Conservation (phyloP, 257 asterid species). For the Vinca minor region DNA sequence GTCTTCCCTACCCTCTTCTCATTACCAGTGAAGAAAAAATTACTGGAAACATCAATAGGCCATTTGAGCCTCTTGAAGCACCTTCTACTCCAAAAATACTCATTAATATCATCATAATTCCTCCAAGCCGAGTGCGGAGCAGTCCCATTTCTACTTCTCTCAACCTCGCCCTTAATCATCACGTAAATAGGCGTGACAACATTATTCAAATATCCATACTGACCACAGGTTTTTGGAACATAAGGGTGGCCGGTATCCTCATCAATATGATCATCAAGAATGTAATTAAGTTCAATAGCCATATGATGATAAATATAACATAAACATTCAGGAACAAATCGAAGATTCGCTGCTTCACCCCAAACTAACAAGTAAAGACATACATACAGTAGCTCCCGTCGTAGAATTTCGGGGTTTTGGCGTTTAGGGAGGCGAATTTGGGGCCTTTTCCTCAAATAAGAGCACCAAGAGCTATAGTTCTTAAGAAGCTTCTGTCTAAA, state of each 20-base stretch:
- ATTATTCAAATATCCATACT: constrained; percentile 47
- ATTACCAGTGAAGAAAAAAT: constrained; percentile 36
- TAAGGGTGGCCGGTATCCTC: constrained; percentile 58
- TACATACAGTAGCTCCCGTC: constrained; percentile 81
- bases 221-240: constrained; percentile 63
- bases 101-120: constrained; percentile 89
- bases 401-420: constrained; percentile 40
- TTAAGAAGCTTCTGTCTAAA: constrained; percentile 62
- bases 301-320: constrained; percentile 79
- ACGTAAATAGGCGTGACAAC: constrained; percentile 62
- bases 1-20: constrained; percentile 80
- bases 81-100: constrained; percentile 85
- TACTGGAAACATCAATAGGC: constrained; percentile 64
- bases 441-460: constrained; percentile 57
- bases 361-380: constrained; percentile 63
- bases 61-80: constrained; percentile 72
- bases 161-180: constrained; percentile 65
- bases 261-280: constrained; percentile 66
- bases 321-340: constrained; percentile 79
- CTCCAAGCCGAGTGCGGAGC: constrained; percentile 99
- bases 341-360: constrained; percentile 89
- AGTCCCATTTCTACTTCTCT: constrained; percentile 77
- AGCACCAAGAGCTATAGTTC: constrained; percentile 84
- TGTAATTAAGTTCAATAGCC: constrained; percentile 75
- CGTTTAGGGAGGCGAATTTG: constrained; percentile 70